Conservation (phyloP, 768 basidiomycete species). For the Lactarius evosmus region DNA sequence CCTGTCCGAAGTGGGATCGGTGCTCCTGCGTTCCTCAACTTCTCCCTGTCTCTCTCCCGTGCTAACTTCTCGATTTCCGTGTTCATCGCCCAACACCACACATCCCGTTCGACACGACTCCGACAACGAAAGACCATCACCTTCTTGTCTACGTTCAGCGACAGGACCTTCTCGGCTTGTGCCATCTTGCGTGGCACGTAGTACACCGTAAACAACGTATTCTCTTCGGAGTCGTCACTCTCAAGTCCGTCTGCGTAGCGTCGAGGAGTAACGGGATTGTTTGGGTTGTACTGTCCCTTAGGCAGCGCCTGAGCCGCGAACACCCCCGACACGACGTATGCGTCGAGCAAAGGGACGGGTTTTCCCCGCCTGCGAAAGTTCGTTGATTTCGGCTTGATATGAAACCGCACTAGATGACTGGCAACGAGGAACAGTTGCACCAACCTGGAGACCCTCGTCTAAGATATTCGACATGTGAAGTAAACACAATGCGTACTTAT, state of each 20-base stretch:
- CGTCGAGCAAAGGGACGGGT: slow-evolving; percentile 62
- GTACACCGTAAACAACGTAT: slow-evolving; percentile 82
- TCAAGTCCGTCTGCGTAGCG: slow-evolving; percentile 90
- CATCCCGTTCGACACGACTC: slow-evolving; percentile 84
- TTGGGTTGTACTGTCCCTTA: slow-evolving; percentile 57
- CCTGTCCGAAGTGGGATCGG: slow-evolving; percentile 32
- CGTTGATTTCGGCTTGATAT: slow-evolving; percentile 53
- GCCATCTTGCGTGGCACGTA: slow-evolving; percentile 43
- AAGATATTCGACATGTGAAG: not conserved
- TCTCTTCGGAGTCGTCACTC: slow-evolving; percentile 82
- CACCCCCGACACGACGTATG: slow-evolving; percentile 86
- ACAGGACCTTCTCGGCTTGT: slow-evolving; percentile 38
- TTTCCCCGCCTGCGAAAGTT: slow-evolving; percentile 55
- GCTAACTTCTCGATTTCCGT: slow-evolving; percentile 83
- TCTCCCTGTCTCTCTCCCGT: slow-evolving; percentile 57
- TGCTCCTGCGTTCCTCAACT: slow-evolving; percentile 60
- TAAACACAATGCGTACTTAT: slow-evolving; percentile 52
- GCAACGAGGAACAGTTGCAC: slow-evolving; percentile 71
- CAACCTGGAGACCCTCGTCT: slow-evolving; percentile 41
- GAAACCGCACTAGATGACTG: slow-evolving; percentile 72
- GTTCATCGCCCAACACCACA: slow-evolving; percentile 94
- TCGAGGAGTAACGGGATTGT: slow-evolving; percentile 52
- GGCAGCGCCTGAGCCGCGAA: slow-evolving; percentile 67
- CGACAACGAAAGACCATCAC: slow-evolving; percentile 66
- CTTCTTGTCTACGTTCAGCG: slow-evolving; percentile 56